Evolutionary conservation across 2,329 filamentous ascomycete species (phyloP).

Genomic region (Fusarium tupiense): DNA sequence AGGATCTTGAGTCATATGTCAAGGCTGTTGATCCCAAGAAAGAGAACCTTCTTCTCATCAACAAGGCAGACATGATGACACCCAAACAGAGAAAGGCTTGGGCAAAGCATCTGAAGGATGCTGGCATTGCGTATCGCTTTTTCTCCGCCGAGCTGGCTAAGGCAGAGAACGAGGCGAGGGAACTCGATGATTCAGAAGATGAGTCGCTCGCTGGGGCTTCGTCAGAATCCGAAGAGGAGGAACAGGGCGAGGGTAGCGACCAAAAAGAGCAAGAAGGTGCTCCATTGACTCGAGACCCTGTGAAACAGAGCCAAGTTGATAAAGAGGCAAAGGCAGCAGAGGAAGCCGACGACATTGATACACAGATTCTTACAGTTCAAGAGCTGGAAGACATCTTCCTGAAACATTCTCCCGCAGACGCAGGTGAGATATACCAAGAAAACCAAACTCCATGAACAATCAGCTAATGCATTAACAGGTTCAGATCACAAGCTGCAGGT

Average conservation of each 20-base stretch:
- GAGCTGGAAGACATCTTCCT: slow-evolving; percentile 92
- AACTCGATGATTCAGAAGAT: slow-evolving; percentile 59
- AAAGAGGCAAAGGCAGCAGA: slow-evolving; percentile 33
- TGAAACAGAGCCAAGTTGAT: slow-evolving; percentile 37
- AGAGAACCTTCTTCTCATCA: slow-evolving; percentile 91
- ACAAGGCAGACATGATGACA: slow-evolving; percentile 99
- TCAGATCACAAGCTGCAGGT: slow-evolving; percentile 79
- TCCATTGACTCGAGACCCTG: slow-evolving; percentile 44
- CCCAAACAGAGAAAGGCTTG: slow-evolving; percentile 81
- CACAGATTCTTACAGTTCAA: slow-evolving; percentile 88
- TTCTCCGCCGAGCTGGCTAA: slow-evolving; percentile 95
- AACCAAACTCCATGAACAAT: not conserved
- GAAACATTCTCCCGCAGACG: slow-evolving; percentile 67
- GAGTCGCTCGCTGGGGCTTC: slow-evolving; percentile 43
- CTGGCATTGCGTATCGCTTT: slow-evolving; percentile 90
- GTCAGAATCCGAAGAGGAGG: slow-evolving; percentile 38
- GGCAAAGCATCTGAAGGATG: slow-evolving; percentile 85
- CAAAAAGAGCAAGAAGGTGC: slow-evolving; percentile 42
- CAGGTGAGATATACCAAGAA: slow-evolving; percentile 54
- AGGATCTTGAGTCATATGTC: slow-evolving; percentile 93
- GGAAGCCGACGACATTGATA: slow-evolving; percentile 62
- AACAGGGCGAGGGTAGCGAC: slow-evolving; percentile 40
- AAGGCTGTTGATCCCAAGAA: slow-evolving; percentile 91
- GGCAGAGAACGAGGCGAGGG: slow-evolving; percentile 81
- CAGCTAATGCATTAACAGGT: slow-evolving; percentile 46